phyloP scores from a whole-genome alignment of 2,329 filamentous ascomycete genomes.

The Diplodia corticola region DNA sequence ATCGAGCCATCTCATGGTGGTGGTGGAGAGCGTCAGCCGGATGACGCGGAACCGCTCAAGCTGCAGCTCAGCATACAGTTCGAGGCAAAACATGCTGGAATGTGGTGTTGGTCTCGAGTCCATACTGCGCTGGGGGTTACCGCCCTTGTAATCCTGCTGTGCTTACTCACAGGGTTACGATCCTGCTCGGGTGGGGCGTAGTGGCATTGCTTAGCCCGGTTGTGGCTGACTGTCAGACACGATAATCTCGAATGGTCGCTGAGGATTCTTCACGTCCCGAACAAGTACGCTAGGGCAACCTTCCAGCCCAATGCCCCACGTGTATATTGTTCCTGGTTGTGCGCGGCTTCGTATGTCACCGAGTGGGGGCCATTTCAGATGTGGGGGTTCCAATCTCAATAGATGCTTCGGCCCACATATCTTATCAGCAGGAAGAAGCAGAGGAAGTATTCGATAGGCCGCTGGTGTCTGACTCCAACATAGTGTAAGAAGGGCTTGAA shows the following conservation, averaged over 20 bases:
- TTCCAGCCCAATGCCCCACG: neutral
- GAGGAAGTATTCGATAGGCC: neutral
- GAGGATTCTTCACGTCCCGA: neutral
- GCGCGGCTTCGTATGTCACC: neutral
- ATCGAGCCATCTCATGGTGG: neutral
- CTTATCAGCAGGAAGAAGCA: neutral
- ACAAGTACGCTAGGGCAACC: neutral
- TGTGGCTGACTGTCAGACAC: neutral
- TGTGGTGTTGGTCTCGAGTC: neutral
- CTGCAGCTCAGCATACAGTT: neutral
- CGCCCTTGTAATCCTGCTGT: neutral
- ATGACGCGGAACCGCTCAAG: neutral
- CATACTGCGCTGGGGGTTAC: neutral
- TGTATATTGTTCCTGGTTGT: neutral
- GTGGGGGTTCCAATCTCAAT: neutral
- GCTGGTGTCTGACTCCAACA: neutral
- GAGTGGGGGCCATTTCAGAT: neutral
- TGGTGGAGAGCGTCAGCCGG: neutral
- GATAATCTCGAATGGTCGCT: neutral
- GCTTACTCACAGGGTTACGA: neutral
- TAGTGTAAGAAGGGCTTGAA: no score
- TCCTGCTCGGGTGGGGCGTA: neutral
- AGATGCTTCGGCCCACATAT: neutral
- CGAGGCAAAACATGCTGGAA: neutral
- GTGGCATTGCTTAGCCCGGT: neutral